These are phyloP conservation scores for Capsicum pubescens DNA, from an alignment of 257 asterid genomes.

Conservation along the genomic window DNA sequence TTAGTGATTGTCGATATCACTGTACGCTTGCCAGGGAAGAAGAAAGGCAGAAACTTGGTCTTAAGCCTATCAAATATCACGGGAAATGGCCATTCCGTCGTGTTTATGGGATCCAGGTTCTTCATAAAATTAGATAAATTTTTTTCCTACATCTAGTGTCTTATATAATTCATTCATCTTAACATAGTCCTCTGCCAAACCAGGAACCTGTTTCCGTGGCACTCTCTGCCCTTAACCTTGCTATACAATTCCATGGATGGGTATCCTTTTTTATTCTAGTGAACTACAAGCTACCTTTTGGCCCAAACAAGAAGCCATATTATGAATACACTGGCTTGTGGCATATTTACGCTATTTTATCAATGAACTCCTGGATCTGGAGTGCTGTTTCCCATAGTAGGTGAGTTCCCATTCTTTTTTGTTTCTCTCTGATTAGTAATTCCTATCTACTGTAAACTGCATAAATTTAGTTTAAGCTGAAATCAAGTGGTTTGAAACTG, in stretches of 20 bases:
- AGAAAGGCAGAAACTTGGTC: conserved; percentile 67
- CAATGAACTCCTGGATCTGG: conserved; percentile 90
- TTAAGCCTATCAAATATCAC: conserved; percentile 75
- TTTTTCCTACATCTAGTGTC: neutral
- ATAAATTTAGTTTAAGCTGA: neutral
- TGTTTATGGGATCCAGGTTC: conserved; percentile 83
- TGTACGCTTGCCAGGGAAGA: conserved; percentile 85
- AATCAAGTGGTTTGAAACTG: conserved; percentile 11
- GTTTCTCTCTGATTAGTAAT: neutral
- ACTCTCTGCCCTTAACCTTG: conserved; percentile 82
- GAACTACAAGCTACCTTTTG: conserved; percentile 72
- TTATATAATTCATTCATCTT: conserved; percentile 24
- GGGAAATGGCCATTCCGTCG: conserved; percentile 86
- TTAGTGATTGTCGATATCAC: conserved; percentile 72
- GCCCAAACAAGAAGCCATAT: conserved; percentile 67
- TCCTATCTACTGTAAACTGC: neutral
- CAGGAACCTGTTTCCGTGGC: conserved; percentile 97
- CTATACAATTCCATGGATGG: conserved; percentile 93
- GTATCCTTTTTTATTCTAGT: conserved; percentile 82
- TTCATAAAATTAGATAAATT: neutral
- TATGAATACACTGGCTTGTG: conserved; percentile 89
- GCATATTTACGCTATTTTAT: conserved; percentile 73
- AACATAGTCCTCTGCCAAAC: conserved; percentile 10
- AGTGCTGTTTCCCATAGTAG: conserved; percentile 80
- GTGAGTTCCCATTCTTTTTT: conserved; percentile 46